These are phyloP conservation scores for Malassezia brasiliensis DNA, from an alignment of 1,284 basidiomycete species.

Conservation along the genomic window DNA sequence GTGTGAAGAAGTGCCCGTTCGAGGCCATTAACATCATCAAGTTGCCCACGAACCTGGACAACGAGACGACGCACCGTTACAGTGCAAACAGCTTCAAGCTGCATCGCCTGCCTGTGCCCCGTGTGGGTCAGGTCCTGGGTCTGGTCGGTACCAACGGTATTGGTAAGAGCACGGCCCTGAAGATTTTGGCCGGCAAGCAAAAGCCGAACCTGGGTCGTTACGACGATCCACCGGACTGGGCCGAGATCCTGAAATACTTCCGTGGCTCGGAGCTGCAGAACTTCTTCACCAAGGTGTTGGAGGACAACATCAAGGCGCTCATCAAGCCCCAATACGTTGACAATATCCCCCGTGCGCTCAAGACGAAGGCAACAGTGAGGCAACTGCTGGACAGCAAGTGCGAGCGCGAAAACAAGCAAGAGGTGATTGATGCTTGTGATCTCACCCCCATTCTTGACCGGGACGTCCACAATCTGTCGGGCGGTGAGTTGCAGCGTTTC, in stretches of 20 bases:
- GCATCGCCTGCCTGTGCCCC: constrained; percentile 43
- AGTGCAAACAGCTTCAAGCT: constrained; percentile 48
- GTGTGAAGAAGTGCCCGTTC: constrained; percentile 48
- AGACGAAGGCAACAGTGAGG: constrained; percentile 37
- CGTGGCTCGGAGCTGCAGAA: constrained; percentile 48
- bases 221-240: constrained; percentile 48
- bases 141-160: constrained; percentile 48
- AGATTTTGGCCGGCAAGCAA: constrained; percentile 47
- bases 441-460: constrained; percentile 41
- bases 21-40: constrained; percentile 49
- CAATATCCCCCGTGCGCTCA: constrained; percentile 47
- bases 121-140: constrained; percentile 46
- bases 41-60: constrained; percentile 46
- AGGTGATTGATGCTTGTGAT: constrained; percentile 38
- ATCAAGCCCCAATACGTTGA: constrained; percentile 49
- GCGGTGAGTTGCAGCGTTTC: constrained; percentile 48
- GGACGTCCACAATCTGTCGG: constrained; percentile 43
- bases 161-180: constrained; percentile 47
- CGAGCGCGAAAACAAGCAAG: constrained; percentile 42
- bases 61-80: constrained; percentile 48
- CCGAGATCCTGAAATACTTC: constrained; percentile 48
- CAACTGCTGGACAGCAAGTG: constrained; percentile 43
- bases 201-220: constrained; percentile 48
- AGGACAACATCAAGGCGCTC: constrained; percentile 48
- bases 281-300: constrained; percentile 48